Conservation (phyloP, 768 basidiomycete species). For the Rhizopogon sp. region DNA sequence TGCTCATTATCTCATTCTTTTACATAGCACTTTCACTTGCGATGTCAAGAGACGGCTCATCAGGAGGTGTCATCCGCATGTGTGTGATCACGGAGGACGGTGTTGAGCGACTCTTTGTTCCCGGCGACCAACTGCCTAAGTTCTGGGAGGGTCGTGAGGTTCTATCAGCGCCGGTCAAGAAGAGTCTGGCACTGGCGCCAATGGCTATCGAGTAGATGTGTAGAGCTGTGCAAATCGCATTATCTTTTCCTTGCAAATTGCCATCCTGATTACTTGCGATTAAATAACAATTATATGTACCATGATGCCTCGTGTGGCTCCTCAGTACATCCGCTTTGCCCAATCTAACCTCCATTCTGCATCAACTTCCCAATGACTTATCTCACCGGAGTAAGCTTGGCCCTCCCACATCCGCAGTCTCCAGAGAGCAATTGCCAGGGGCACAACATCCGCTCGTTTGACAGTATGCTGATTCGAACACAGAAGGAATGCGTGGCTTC, state of each 20-base stretch:
- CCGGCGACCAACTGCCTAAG: conserved; percentile 82
- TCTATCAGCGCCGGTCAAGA: conserved; percentile 33
- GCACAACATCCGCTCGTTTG: conserved; percentile 53
- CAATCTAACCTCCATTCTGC: conserved; percentile 19
- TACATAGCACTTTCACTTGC: conserved; percentile 83
- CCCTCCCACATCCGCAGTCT: conserved; percentile 76
- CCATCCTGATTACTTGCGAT: not conserved
- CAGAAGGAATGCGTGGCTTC: conserved; percentile 69
- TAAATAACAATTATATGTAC: not conserved
- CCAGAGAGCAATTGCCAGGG: conserved; percentile 73
- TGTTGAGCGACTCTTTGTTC: conserved; percentile 89
- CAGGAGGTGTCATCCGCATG: conserved; percentile 96
- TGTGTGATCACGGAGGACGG: conserved; percentile 91
- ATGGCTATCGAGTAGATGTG: conserved; percentile 39
- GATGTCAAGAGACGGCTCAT: conserved; percentile 97
- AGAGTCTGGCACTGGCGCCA: conserved; percentile 25
- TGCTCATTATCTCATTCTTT: not conserved
- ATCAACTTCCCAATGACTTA: conserved; percentile 36
- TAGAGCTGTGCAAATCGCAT: not conserved
- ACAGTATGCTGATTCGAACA: conserved; percentile 45
- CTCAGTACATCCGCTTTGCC: conserved; percentile 4
- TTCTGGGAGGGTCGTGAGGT: conserved; percentile 89
- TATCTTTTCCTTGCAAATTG: not conserved
- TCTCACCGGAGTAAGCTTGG: conserved; percentile 19
- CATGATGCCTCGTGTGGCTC: not conserved